These are phyloP conservation scores for Termitomyces sp. DNA, from an alignment of 768 basidiomycete genomes.

Conservation along the genomic window DNA sequence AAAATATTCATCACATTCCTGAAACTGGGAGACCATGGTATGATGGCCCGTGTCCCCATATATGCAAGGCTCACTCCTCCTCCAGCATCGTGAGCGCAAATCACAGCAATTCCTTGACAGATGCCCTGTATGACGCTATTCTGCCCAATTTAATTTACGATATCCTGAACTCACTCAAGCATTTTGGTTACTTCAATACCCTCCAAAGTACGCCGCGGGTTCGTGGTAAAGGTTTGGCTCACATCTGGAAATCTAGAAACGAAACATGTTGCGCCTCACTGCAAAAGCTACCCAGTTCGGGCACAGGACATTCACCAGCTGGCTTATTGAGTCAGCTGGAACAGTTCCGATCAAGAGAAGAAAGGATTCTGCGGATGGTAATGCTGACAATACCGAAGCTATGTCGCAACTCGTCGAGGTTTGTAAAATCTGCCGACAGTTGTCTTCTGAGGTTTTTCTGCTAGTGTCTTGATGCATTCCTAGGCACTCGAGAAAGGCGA, in stretches of 20 bases:
- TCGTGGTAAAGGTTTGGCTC: neutral
- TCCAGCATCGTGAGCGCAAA: constrained; percentile 79
- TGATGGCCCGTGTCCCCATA: constrained; percentile 9
- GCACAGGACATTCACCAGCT: constrained; percentile 77
- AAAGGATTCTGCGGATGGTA: constrained; percentile 57
- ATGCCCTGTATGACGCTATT: constrained; percentile 56
- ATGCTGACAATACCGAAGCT: constrained; percentile 59
- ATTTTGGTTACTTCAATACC: constrained; percentile 74
- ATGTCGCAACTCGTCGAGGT: constrained; percentile 72
- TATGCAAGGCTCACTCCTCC: constrained; percentile 1
- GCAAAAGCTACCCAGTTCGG: constrained; percentile 89
- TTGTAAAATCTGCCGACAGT: constrained; percentile 5
- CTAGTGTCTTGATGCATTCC: neutral
- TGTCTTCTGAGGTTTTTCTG: neutral
- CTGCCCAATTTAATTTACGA: neutral
- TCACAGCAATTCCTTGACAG: constrained; percentile 82
- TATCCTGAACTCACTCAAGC: constrained; percentile 27
- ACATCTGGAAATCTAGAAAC: constrained; percentile 38
- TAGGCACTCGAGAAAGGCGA: constrained; percentile 75
- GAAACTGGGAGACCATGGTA: constrained; percentile 72
- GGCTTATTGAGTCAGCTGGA: constrained; percentile 86
- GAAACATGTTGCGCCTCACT: constrained; percentile 78
- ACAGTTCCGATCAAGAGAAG: constrained; percentile 78
- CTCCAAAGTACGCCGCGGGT: constrained; percentile 39
- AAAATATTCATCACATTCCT: constrained; percentile 70